A percentile compares a stretch with the other conserved stretches of the same genome.
Evolutionary conservation across 2,329 filamentous ascomycete genomes (phyloP).

Genomic region (Parascedosporium putredinis): DNA sequence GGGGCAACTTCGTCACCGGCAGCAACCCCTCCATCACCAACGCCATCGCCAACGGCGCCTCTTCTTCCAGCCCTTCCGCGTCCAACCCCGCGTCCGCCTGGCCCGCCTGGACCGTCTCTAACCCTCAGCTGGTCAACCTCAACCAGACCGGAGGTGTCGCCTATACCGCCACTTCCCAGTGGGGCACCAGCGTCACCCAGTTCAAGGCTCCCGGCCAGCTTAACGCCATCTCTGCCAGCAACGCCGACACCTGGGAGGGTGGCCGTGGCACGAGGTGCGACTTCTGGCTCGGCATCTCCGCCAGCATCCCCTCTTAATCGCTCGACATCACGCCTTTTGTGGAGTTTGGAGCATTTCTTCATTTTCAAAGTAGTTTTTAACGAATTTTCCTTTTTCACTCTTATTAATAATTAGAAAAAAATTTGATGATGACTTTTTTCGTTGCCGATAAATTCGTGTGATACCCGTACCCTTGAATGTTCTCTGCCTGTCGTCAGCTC

Average conservation of each 20-base stretch:
- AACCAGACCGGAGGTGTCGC: constrained; percentile 32
- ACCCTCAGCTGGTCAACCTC: constrained; percentile 30
- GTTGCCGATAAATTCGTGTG: too few relatives aligned
- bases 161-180: constrained; percentile 13
- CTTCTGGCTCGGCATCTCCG: constrained; percentile 24
- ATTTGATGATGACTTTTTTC: too few relatives aligned
- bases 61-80: constrained; percentile 17
- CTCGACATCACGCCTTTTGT: too few relatives aligned
- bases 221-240: constrained; percentile 28
- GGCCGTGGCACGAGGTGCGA: constrained; percentile 34
- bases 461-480: too few relatives aligned
- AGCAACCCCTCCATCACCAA: constrained; percentile 28
- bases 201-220: constrained; percentile 17
- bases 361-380: too few relatives aligned
- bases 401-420: too few relatives aligned
- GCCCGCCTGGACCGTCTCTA: constrained; percentile 22
- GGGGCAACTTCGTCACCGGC: constrained; percentile 34
- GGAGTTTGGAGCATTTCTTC: too few relatives aligned
- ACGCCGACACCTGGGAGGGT: constrained; percentile 36
- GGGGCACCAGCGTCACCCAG: constrained; percentile 11
- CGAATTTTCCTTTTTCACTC: too few relatives aligned
- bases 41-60: constrained; percentile 17
- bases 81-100: constrained; percentile 16
- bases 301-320: background rate
- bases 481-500: too few relatives aligned